Conservation (phyloP, 2,329 filamentous ascomycete genomes). For the Saccharata proteae region DNA sequence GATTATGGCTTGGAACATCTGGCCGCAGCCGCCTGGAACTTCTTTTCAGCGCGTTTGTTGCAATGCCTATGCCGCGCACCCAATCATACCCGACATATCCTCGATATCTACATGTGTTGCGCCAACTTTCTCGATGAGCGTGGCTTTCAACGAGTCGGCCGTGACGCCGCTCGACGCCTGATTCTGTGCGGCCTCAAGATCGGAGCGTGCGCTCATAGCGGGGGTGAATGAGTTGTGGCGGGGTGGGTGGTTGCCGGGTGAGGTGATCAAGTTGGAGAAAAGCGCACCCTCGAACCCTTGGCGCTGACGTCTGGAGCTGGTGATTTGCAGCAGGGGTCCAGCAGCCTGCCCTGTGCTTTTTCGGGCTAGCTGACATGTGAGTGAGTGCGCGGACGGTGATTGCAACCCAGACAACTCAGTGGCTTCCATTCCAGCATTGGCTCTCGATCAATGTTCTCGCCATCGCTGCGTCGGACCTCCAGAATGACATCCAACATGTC, state of each 20-base stretch:
- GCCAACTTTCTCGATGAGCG: slow-evolving; percentile 56
- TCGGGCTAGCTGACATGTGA: not conserved
- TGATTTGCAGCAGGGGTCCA: not conserved
- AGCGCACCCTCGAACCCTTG: slow-evolving; percentile 3
- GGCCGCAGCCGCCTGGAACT: slow-evolving; percentile 53
- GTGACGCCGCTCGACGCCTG: slow-evolving; percentile 52
- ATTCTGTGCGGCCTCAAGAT: slow-evolving; percentile 36
- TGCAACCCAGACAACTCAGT: too few relatives aligned
- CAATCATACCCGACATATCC: slow-evolving; percentile 70
- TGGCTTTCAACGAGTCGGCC: slow-evolving; percentile 55
- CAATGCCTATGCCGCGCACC: not conserved
- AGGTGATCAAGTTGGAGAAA: slow-evolving; percentile 2
- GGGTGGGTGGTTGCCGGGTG: slow-evolving; percentile 2
- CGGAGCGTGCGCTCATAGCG: slow-evolving; percentile 32
- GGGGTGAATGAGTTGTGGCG: slow-evolving; percentile 10
- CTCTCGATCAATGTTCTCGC: slow-evolving; percentile 14
- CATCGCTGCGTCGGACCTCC: slow-evolving; percentile 21
- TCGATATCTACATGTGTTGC: slow-evolving; percentile 76
- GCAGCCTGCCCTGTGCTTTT: not conserved
- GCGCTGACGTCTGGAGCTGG: not conserved
- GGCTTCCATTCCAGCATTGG: too few relatives aligned
- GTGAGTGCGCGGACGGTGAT: too few relatives aligned
- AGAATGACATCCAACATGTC: slow-evolving; percentile 29
- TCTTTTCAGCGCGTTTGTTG: not conserved
- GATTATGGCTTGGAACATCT: slow-evolving; percentile 58